Conservation (phyloP, 768 basidiomycete species). For the Galerina sulciceps region DNA sequence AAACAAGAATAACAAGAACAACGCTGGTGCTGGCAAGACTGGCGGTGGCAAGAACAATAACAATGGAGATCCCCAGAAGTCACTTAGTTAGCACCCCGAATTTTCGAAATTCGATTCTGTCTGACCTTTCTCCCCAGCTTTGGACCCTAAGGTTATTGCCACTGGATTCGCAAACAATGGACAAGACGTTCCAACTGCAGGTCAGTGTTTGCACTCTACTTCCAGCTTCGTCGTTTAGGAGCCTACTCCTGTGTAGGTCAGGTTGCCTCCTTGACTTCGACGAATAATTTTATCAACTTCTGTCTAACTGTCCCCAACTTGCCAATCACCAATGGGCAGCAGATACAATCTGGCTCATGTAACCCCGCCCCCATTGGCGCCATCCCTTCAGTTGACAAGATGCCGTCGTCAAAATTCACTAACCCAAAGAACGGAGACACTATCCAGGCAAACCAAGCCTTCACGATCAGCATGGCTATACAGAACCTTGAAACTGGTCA, state of each 20-base stretch:
- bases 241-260: constrained; percentile 43
- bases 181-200: constrained; percentile 24
- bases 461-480: constrained; percentile 56
- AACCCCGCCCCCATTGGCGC: constrained; percentile 65
- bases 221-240: neutral
- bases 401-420: constrained; percentile 55
- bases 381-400: constrained; percentile 50
- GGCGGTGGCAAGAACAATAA: constrained; percentile 14
- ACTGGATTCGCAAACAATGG: constrained; percentile 59
- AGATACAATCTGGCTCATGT: constrained; percentile 55
- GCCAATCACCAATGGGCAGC: constrained; percentile 60
- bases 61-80: constrained; percentile 46
- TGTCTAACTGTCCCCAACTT: constrained; percentile 50
- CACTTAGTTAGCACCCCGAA: constrained; percentile 32
- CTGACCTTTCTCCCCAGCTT: constrained; percentile 21
- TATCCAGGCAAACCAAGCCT: constrained; percentile 48
- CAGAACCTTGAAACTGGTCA: constrained; percentile 49
- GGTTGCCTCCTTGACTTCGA: constrained; percentile 56
- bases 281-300: constrained; percentile 70
- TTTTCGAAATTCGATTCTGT: neutral
- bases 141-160: constrained; percentile 54
- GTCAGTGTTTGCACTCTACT: neutral
- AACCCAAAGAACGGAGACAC: constrained; percentile 47
- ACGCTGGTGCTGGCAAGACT: constrained; percentile 13
- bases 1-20: constrained; percentile 21